Evolutionary conservation across 345 rosid genomes (phyloP), one percentile per base, ranked within the genome.

Genomic region (Gossypium herbaceum): DNA sequence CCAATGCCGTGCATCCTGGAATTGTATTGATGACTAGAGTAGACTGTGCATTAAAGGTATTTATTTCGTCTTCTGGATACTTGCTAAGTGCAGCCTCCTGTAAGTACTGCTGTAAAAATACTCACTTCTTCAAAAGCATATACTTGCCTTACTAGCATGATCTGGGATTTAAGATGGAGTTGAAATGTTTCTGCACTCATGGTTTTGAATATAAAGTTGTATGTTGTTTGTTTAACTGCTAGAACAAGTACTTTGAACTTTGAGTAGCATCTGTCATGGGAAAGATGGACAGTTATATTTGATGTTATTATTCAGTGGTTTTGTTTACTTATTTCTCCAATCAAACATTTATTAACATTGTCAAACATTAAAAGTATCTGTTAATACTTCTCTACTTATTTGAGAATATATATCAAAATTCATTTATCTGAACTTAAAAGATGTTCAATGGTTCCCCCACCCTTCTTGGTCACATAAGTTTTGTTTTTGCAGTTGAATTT

Each of bases 31-130:
- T 95, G 94, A 74, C 97, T 48, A 90, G 98, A 75, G 97, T 95
- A 74, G 99, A 95, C 81, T 95, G 99, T 72, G 99, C 97, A 76
- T 7, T 25, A 27, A 93, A 88, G 98, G 99, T 94, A 85, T 77
- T 81, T 79, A 34, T 43, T 58, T 39, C 13, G 9, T 72, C 22
- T 72, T 72, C 12, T 22, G 50, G 7, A 58, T 57, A 58, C 66
- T 58, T 72, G 41, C 67, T 3, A 58, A 47, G 52, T 43, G 65
- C 13, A 43, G 34, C 67, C 19, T 58, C 43, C 12, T 55, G 41
- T 47, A 71, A 43, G 44, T 55, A 22, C 13, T 43, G 45, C 63
- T 55, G 50, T 55, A 34, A 72, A 72, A 58, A 20, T 44, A 58
- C 52, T 3, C 9, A 66, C 59, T 57, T 41, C 48, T n/a, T 71